A percentile compares a stretch with the other conserved stretches of the same genome.
These are phyloP conservation scores for Argentina anserina DNA, from an alignment of 306 rosid species.

Conservation along the genomic window DNA sequence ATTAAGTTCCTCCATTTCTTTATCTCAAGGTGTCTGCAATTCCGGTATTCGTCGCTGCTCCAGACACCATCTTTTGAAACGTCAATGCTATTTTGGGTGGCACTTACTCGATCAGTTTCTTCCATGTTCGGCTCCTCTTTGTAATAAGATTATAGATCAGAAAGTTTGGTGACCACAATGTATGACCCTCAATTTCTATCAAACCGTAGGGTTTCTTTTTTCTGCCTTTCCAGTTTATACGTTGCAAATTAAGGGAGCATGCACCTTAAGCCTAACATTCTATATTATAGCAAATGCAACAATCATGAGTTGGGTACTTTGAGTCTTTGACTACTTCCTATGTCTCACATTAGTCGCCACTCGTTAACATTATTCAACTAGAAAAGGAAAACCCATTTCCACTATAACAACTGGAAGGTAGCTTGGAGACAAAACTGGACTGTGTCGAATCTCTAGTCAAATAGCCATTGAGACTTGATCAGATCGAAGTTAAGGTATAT, in stretches of 20 bases:
- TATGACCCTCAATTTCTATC: neutral
- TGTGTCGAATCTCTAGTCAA: neutral
- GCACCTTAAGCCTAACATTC: neutral
- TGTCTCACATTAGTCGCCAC: neutral
- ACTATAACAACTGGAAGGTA: too few relatives aligned
- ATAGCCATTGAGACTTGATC: neutral
- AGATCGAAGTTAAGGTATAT: neutral
- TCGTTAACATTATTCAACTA: neutral
- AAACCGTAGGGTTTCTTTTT: neutral
- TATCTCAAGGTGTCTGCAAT: slow-evolving; percentile 30
- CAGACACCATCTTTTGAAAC: slow-evolving; percentile 9
- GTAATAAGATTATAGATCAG: neutral
- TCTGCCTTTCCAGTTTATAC: too few relatives aligned
- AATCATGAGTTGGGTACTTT: neutral
- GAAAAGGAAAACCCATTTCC: neutral
- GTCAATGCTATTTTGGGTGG: slow-evolving; percentile 24
- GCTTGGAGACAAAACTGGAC: neutral
- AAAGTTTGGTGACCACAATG: neutral
- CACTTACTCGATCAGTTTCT: slow-evolving; percentile 20
- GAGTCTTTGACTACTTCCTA: neutral
- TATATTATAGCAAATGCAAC: neutral
- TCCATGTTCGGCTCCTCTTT: slow-evolving; percentile 9
- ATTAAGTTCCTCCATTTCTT: slow-evolving; percentile 31
- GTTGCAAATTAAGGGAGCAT: too few relatives aligned
- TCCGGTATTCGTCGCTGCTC: slow-evolving; percentile 13